A percentile compares a stretch with the other conserved stretches of the same genome.
Evolutionary conservation across 176 grass and related monocot genomes (phyloP).

Genomic region (Typha latifolia): DNA sequence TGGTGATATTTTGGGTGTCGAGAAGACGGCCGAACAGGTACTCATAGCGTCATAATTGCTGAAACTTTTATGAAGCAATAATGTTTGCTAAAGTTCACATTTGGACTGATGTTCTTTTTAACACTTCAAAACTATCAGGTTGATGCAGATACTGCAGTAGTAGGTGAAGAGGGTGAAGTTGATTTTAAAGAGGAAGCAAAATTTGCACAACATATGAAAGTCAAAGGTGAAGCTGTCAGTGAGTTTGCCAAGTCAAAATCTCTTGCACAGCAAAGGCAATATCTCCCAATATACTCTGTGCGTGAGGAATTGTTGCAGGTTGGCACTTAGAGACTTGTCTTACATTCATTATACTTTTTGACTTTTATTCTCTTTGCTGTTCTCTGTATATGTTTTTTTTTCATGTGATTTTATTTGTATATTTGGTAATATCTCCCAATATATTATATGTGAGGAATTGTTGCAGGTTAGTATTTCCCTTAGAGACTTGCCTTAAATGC

Average conservation of each 20-base stretch:
- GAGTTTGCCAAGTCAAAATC: constrained; percentile 97
- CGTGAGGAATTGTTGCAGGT: constrained; percentile 95
- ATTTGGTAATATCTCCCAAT: constrained; percentile 84
- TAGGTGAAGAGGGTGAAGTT: constrained; percentile 91
- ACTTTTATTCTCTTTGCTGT: neutral
- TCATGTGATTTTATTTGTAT: too few species aligned
- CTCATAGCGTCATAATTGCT: neutral
- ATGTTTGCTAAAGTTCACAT: constrained; percentile 3
- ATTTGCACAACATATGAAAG: constrained; percentile 86
- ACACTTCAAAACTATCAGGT: constrained; percentile 35
- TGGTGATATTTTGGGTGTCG: constrained; percentile 94
- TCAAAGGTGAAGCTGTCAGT: constrained; percentile 90
- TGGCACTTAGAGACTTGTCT: constrained; percentile 14
- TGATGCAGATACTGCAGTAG: constrained; percentile 91
- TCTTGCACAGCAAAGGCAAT: constrained; percentile 90
- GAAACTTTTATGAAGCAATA: neutral
- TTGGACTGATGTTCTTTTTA: constrained; percentile 7
- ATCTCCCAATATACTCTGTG: constrained; percentile 96
- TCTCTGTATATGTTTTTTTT: neutral
- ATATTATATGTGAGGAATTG: constrained; percentile 87
- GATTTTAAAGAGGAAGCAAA: constrained; percentile 97
- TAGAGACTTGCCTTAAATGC: neutral
- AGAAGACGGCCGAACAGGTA: constrained; percentile 93
- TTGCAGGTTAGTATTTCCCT: constrained; percentile 57
- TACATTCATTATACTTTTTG: neutral